Base-by-base conservation (phyloP, 768 basidiomycete genomes). In the Sarcodon sp. region DNA sequence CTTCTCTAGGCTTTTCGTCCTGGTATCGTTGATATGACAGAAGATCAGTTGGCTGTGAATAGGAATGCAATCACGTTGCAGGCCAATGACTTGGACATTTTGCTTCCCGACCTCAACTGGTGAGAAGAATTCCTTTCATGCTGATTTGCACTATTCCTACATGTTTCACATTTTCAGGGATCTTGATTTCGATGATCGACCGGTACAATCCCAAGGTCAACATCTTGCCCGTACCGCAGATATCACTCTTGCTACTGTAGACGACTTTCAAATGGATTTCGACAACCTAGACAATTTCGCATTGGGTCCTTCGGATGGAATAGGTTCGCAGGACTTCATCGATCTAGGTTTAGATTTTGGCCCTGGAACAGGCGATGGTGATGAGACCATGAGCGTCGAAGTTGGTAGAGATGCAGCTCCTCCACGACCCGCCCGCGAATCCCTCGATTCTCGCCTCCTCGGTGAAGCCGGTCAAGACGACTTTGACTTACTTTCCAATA, bases 11-110 rank as follows among this genome's bases (percentile, higher is more conserved):
- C 92, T 3, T 97, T 98, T 66, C 83, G 92, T 47, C 91, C 92
- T 13, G 94, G 91, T 51, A 66, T 91, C 7, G 96, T 97, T 35
- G 96, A 99, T 65, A 79, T 98, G 77, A 90, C 91, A 5, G 92
- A 94, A 53, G 93, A 96, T 52, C 89, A 94, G 63, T 75, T 93
- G 1, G 79, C 78, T 0, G 90, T 89, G 35, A 83, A 82, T 61
- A 80, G 83, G 59, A 88, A 87, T 51, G 78, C 91, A 31, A 94
- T 97, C 64, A 94, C 91, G 1, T 72, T 93, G 33, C 80, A 87
- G 58, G 76, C 76, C 0, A 80, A 76, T 45, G 80, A 78, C 46
- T 69, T 91, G 35, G 89, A 91, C 57, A 70, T 92, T 33, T 67
- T 87, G 7, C 67, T 88, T 15, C 85, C 86, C 3, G 86, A 90